Evolutionary conservation across 495 filamentous ascomycete genomes (phyloP), one percentile per base, ranked within the genome.

Genomic region (Tricharina praecox): DNA sequence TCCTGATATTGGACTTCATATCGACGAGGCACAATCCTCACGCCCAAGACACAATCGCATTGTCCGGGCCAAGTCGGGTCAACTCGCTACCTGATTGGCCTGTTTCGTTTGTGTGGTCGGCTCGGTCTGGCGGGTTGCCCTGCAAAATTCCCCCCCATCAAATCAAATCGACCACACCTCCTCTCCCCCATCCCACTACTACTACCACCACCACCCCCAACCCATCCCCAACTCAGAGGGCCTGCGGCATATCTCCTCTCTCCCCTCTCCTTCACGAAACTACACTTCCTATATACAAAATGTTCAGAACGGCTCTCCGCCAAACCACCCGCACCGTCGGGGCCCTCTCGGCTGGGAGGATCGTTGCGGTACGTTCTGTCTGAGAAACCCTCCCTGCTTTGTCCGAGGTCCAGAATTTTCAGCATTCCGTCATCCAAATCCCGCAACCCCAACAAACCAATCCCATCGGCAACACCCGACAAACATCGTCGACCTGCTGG

Each of bases 261-360:
- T 63, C 63, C 61, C 56, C 61, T 65, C 63, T 62, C 62, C 65
- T 63, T 64, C 61, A 67, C 63, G 9, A 15, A 13, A 38, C 7
- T 23, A 37, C 43, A 15, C 8, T 72, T 68, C 69, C 70, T 69
- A 72, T 61, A 57, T 60, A 65, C 68, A 77, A 58, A 67, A 95
- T 97, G 90, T 88, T 96, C 76, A 85, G 86, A 69, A 93, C 83
- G 81, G 87, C 87, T 75, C 74, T 95, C 70, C 77, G 86, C 69
- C 86, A 90, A 74, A 86, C 84, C 66, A 80, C 79, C 73, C 85
- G 86, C 72, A 79, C 81, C 70, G 81, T 90, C 68, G 84, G 83
- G 70, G 86, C 81, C 68, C 74, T 88, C 72, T 82, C 86, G 80
- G 80, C 83, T 60, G 76, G 85, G 74, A 82, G 86, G 73, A 75